These are phyloP conservation scores for Emmonsia crescens DNA, from an alignment of 2,329 filamentous ascomycete species.

Conservation along the genomic window DNA sequence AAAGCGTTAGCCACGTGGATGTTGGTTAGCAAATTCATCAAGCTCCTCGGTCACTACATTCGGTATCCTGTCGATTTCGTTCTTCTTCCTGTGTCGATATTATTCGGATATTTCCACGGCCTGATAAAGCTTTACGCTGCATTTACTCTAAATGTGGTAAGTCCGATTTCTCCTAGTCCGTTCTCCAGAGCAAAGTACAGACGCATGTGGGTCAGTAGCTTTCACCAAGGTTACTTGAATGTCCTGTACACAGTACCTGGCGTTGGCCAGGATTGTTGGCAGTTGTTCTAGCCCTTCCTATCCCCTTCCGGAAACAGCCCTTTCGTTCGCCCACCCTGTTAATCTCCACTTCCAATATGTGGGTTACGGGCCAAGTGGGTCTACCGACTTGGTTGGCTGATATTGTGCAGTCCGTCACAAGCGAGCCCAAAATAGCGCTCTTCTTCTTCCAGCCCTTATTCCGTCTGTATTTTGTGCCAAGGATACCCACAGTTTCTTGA, in stretches of 20 bases:
- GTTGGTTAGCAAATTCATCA: conserved; percentile 84
- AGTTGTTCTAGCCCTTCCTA: conserved; percentile 9
- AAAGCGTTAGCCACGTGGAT: conserved; percentile 60
- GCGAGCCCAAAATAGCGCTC: background rate
- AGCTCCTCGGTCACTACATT: conserved; percentile 75
- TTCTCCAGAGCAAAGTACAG: conserved; percentile 8
- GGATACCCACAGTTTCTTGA: background rate
- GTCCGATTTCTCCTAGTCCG: conserved; percentile 23
- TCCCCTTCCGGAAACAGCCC: conserved; percentile 5
- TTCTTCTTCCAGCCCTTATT: background rate
- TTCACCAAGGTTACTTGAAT: conserved; percentile 13
- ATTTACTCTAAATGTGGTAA: conserved; percentile 70
- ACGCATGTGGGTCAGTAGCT: conserved; percentile 1
- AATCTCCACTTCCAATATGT: conserved; percentile 1
- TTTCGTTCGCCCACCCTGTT: conserved; percentile 7
- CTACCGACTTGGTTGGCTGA: background rate
- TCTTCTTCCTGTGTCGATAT: conserved; percentile 70
- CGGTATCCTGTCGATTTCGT: conserved; percentile 72
- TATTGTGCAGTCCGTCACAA: background rate
- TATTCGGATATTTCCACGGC: conserved; percentile 90
- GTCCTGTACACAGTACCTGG: conserved; percentile 11
- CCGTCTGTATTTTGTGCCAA: background rate
- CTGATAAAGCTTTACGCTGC: conserved; percentile 84
- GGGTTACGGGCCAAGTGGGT: background rate
- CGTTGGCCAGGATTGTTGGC: background rate